Evolutionary conservation across 352 stramenopile genomes (phyloP).

Genomic region (Pythium angustatum): DNA sequence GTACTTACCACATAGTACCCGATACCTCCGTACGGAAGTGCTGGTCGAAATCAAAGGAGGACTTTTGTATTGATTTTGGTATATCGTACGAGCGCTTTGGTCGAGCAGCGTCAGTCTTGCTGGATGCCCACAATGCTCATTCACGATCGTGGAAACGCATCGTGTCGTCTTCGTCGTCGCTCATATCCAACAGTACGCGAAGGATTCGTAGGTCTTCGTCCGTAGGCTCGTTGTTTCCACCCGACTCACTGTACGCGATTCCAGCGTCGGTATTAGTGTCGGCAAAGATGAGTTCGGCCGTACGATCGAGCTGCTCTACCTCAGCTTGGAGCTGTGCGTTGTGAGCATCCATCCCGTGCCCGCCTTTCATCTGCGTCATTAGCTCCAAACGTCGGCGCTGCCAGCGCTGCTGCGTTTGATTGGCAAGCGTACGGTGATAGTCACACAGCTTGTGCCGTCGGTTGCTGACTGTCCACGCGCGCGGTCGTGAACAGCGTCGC

Average conservation of each 20-base stretch:
- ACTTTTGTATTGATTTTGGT: too few species aligned
- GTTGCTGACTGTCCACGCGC: background rate
- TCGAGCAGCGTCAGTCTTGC: too few species aligned
- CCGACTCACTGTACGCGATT: background rate
- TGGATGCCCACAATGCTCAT: too few species aligned
- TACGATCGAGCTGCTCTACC: background rate
- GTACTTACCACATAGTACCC: too few species aligned
- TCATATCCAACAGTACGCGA: background rate
- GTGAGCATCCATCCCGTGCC: background rate
- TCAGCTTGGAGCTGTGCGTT: background rate
- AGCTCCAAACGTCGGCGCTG: background rate
- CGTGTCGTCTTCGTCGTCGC: background rate
- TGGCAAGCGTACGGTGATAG: background rate
- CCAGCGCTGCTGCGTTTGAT: background rate
- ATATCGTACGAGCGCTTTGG: too few species aligned
- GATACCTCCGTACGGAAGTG: too few species aligned
- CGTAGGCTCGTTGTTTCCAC: background rate
- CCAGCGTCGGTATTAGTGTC: too few species aligned
- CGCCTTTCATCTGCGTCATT: background rate
- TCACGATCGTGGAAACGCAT: too few species aligned
- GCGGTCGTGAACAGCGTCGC: background rate
- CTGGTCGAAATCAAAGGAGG: too few species aligned
- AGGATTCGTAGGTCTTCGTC: background rate
- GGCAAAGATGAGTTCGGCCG: background rate
- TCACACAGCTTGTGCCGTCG: background rate